Evolutionary conservation across 2,329 filamentous ascomycete species (phyloP).

Genomic region (Ophiostoma perfectum): DNA sequence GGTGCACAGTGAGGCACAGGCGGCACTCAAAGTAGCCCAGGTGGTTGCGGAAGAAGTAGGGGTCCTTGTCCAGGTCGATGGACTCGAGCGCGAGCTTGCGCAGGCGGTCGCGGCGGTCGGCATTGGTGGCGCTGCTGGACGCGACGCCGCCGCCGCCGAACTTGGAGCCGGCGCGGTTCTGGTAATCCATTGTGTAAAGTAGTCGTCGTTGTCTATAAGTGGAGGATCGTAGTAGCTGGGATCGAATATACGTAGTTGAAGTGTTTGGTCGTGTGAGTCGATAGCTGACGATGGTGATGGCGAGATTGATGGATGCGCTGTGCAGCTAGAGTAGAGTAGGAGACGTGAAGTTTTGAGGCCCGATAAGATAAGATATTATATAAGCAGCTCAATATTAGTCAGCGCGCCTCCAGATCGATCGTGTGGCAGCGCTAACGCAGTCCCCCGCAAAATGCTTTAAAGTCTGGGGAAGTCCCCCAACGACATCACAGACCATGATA

Average conservation of each 20-base stretch:
- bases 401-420: background rate
- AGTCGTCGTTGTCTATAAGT: background rate
- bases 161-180: constrained; percentile 95
- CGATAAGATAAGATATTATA: constrained; percentile 10
- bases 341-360: background rate
- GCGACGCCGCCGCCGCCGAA: constrained; percentile 97
- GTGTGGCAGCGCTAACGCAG: background rate
- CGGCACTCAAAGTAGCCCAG: constrained; percentile 97
- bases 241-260: background rate
- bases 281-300: background rate
- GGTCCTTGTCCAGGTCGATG: constrained; percentile 98
- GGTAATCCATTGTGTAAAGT: constrained; percentile 55
- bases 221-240: background rate
- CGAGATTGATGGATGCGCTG: background rate
- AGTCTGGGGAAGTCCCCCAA: background rate
- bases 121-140: constrained; percentile 87
- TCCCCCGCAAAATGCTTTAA: background rate
- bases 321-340: too few species aligned
- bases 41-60: constrained; percentile 99
- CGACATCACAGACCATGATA: background rate
- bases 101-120: constrained; percentile 92
- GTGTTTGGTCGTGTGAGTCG: background rate
- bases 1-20: constrained; percentile 93
- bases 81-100: constrained; percentile 97
- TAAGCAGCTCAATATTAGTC: background rate